A percentile compares a stretch with the other conserved stretches of the same genome.
phyloP scores from a whole-genome alignment of 2,329 filamentous ascomycete genomes.

The Calonectria fujianensis region DNA sequence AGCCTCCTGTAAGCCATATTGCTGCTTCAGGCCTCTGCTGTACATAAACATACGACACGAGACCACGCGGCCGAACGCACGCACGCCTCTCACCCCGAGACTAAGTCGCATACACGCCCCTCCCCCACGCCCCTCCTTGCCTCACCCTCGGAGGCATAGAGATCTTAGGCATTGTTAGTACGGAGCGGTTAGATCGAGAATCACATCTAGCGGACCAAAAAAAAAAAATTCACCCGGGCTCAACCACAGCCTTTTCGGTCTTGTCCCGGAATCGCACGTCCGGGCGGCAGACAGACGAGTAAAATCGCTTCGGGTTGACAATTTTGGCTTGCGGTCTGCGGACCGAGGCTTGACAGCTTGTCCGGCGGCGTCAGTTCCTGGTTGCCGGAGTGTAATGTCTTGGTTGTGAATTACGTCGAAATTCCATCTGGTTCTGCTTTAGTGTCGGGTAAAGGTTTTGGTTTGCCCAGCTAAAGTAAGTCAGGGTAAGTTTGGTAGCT shows the following conservation, averaged over 20 bases:
- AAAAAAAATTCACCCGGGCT: slow-evolving; percentile 7
- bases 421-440: slow-evolving; percentile 18
- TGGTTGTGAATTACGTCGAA: slow-evolving; percentile 10
- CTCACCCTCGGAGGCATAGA: background rate
- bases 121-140: background rate
- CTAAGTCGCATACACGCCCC: slow-evolving; percentile 15
- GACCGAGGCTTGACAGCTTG: slow-evolving; percentile 22
- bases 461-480: slow-evolving; percentile 29
- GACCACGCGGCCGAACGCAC: slow-evolving; percentile 22
- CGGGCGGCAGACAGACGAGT: slow-evolving; percentile 18
- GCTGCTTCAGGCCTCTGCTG: slow-evolving; percentile 1
- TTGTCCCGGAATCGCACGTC: background rate
- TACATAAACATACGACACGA: slow-evolving; percentile 13
- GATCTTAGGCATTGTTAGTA: background rate
- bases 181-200: background rate
- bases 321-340: background rate
- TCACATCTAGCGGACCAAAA: background rate
- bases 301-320: slow-evolving; percentile 13
- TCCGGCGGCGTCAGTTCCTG: slow-evolving; percentile 2
- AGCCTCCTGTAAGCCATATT: slow-evolving; percentile 29
- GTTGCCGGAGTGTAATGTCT: slow-evolving; percentile 9
- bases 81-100: background rate
- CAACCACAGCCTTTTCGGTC: slow-evolving; percentile 12
- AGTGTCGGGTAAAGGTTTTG: slow-evolving; percentile 25
- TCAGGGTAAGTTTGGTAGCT: slow-evolving; percentile 16